Base-by-base conservation (phyloP, 1,139 yeast species). In the Candida sojae region DNA sequence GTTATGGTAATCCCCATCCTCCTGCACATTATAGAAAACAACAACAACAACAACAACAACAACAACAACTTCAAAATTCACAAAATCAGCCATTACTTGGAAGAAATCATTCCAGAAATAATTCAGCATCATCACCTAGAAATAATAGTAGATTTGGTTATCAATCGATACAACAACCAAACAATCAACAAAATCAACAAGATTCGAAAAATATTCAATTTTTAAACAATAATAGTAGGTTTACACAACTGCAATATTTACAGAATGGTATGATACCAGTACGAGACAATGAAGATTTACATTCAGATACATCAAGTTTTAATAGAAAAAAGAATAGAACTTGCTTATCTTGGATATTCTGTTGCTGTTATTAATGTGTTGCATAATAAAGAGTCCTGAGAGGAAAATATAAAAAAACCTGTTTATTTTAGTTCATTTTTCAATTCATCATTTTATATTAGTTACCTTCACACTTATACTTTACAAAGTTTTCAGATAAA, bases 1-100 rank as follows among this genome's bases (percentile, higher is more conserved):
- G 95, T 10, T 87, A 87, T 62, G 89, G 89, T 5, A 83, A 83
- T 57, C 88, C 88, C 34, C 83, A 79, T 53, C 88, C 88, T 23
- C 83, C 86, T 32, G 39, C 43, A 29, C 34, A 28, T 28, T 32
- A 11, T 21, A 53, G 55, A 37, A 49, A 54, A 38, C 54, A 52
- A 17, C 47, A 41, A 40, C 49, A 44, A 17, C 51, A 42, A 35
- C 46, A 45, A 43, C 53, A 48, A 12, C 40, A 34, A 17, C 45
- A 48, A 40, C 48, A 36, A 28, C 48, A 44, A 32, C 47, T 32
- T 25, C 52, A 47, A 35, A 44, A 43, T 26, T 33, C 33, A 25
- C 48, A 42, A 26, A 46, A 44, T 36, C 47, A 45, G 32, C 54
- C 52, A 28, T 48, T 50, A 35, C 46, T 52, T 33, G 47, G 50